Conservation (phyloP, 1,284 basidiomycete species). For the Melanopsichium pennsylvanicum region DNA sequence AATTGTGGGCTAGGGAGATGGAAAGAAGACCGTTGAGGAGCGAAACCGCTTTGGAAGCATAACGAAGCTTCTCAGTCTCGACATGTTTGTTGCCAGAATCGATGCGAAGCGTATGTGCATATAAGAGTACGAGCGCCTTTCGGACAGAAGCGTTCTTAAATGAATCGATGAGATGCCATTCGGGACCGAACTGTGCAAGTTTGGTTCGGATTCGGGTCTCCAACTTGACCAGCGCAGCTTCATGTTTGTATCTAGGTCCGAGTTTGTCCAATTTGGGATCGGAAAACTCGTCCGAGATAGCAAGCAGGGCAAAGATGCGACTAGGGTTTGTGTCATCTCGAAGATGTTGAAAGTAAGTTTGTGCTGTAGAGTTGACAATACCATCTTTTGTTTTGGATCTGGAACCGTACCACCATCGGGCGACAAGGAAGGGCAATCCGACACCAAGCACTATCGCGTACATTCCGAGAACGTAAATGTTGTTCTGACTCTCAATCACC, state of each 20-base stretch:
- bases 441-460: slow-evolving; percentile 90
- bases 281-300: slow-evolving; percentile 78
- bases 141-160: slow-evolving; percentile 54
- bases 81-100: slow-evolving; percentile 39
- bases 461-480: slow-evolving; percentile 84
- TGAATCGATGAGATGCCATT: slow-evolving; percentile 44
- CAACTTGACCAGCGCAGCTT: slow-evolving; percentile 67
- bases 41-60: slow-evolving; percentile 53
- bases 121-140: slow-evolving; percentile 71
- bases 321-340: slow-evolving; percentile 80
- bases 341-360: slow-evolving; percentile 85
- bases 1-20: slow-evolving; percentile 85
- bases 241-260: slow-evolving; percentile 40
- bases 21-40: slow-evolving; percentile 83
- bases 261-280: slow-evolving; percentile 66
- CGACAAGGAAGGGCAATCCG: slow-evolving; percentile 82
- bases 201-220: slow-evolving; percentile 67
- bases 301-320: slow-evolving; percentile 79
- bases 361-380: slow-evolving; percentile 82
- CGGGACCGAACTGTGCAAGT: slow-evolving; percentile 31
- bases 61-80: slow-evolving; percentile 40
- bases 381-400: slow-evolving; percentile 91
- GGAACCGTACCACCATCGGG: slow-evolving; percentile 94
- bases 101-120: slow-evolving; percentile 81
- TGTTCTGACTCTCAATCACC: slow-evolving; percentile 92